A percentile compares a stretch with the other conserved stretches of the same genome.
Conservation (phyloP, 495 filamentous ascomycete species). For the Talaromyces liani region DNA sequence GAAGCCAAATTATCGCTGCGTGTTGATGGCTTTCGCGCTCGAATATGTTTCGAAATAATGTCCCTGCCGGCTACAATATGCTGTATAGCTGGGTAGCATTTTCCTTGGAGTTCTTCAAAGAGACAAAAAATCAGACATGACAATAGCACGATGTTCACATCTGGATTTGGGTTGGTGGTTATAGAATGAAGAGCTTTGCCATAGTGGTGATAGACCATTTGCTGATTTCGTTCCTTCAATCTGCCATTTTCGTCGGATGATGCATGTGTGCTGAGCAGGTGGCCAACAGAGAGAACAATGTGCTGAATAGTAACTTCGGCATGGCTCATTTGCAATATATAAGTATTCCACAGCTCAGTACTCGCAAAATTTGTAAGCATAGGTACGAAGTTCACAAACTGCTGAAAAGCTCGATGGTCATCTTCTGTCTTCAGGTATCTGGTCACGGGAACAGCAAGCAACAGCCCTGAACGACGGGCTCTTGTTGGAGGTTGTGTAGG, state of each 20-base stretch:
- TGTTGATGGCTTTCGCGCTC: background rate
- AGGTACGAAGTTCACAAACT: constrained; percentile 49
- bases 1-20: background rate
- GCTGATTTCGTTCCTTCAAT: background rate
- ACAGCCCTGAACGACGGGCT: constrained; percentile 16
- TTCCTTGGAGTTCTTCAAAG: constrained; percentile 4
- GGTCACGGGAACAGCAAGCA: constrained; percentile 2
- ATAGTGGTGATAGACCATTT: background rate
- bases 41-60: background rate
- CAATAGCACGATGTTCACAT: constrained; percentile 3
- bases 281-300: constrained; percentile 44
- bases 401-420: constrained; percentile 52
- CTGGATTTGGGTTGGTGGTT: background rate
- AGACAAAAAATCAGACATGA: constrained; percentile 3
- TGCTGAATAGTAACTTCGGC: constrained; percentile 56
- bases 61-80: constrained; percentile 1
- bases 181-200: background rate
- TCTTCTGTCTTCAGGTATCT: constrained; percentile 15
- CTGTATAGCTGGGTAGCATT: constrained; percentile 3
- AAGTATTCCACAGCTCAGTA: constrained; percentile 53
- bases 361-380: constrained; percentile 57
- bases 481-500: constrained; percentile 21
- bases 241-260: background rate
- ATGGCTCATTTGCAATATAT: constrained; percentile 51
- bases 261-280: background rate